Evolutionary conservation across 768 basidiomycete species (phyloP).

Genomic region (Gloeophyllum trabeum): DNA sequence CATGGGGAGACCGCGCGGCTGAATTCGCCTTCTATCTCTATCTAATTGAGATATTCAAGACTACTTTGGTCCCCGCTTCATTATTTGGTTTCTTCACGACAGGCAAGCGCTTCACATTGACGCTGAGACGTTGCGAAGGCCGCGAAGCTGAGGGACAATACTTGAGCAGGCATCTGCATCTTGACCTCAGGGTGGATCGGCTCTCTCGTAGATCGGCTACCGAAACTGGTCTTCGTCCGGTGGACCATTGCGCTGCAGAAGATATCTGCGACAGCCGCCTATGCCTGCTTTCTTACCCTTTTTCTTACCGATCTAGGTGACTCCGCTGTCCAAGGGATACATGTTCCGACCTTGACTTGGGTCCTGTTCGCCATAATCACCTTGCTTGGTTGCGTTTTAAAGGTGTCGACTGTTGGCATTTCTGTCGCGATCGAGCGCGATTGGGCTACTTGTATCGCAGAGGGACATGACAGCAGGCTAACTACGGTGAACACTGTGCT

Average conservation of each 20-base stretch:
- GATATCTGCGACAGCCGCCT: constrained; percentile 20
- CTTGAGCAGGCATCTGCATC: constrained; percentile 19
- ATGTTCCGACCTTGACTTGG: constrained; percentile 12
- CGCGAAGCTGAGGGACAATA: no score
- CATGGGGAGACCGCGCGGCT: constrained; percentile 23
- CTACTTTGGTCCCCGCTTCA: constrained; percentile 34
- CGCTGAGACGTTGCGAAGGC: no score
- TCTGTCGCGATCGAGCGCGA: constrained; percentile 37
- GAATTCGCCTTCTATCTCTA: constrained; percentile 33
- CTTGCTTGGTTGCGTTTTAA: constrained; percentile 21
- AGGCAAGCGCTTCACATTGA: constrained; percentile 6
- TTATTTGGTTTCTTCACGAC: constrained; percentile 35
- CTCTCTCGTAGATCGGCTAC: constrained; percentile 25
- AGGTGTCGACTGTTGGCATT: constrained; percentile 28
- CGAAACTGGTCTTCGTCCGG: constrained; percentile 27
- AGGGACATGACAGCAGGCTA: constrained; percentile 19
- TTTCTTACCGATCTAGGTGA: constrained; percentile 10
- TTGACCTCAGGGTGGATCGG: constrained; percentile 31
- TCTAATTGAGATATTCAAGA: constrained; percentile 28
- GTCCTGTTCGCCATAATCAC: constrained; percentile 23
- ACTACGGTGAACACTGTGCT: constrained; percentile 32
- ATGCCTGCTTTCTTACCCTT: constrained; percentile 20
- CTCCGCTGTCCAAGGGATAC: constrained; percentile 2
- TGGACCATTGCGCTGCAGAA: constrained; percentile 28
- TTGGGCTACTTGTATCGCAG: constrained; percentile 34